These are phyloP conservation scores for Perkinsus olseni DNA, from an alignment of 169 alveolate genomes.

Conservation along the genomic window DNA sequence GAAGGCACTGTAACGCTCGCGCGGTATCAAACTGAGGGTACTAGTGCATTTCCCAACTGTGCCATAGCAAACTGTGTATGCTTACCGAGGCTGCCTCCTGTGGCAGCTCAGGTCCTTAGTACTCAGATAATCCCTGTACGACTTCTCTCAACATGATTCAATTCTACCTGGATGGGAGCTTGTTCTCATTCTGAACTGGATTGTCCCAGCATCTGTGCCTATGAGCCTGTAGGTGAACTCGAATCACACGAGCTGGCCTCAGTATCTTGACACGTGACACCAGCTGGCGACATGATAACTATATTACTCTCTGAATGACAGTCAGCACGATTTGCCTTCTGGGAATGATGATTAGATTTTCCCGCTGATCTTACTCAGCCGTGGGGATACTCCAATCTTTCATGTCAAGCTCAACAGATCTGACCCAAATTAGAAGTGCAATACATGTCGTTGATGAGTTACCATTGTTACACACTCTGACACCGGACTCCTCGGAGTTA, in stretches of 20 bases:
- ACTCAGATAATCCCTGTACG: neutral
- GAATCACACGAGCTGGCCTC: no score
- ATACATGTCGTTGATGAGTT: neutral
- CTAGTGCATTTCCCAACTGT: neutral
- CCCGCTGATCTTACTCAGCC: conserved; percentile 5
- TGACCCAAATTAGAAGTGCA: conserved; percentile 3
- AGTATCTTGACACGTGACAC: no score
- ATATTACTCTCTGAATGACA: no score
- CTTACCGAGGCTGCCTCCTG: neutral
- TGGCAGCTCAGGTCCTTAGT: neutral
- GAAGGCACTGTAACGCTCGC: neutral
- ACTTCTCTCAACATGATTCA: no score
- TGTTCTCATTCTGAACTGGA: no score
- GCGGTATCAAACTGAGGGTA: neutral
- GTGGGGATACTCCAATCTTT: neutral
- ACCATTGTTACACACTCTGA: neutral
- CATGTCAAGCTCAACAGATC: neutral
- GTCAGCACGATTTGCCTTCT: neutral
- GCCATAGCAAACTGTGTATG: neutral
- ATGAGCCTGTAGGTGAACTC: no score
- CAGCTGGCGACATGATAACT: no score
- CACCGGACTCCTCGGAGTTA: neutral
- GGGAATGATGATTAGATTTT: neutral
- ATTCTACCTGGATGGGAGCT: no score
- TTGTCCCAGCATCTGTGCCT: no score